Evolutionary conservation across 1,139 yeast species (phyloP).

Genomic region (Geotrichum siamense): DNA sequence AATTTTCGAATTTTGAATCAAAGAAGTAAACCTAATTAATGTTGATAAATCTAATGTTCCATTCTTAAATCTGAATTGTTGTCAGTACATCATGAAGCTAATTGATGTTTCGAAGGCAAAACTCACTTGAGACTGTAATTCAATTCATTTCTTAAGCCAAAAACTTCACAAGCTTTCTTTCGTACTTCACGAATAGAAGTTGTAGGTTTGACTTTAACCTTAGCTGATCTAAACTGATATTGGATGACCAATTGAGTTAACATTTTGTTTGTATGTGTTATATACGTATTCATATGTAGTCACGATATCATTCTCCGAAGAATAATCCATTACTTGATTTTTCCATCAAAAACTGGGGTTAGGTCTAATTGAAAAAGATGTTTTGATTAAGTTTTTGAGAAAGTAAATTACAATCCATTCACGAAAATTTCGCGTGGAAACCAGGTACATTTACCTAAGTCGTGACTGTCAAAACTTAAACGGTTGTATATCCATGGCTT

Average conservation of each 20-base stretch:
- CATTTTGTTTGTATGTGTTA: slow-evolving; percentile 5
- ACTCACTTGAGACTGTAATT: slow-evolving; percentile 26
- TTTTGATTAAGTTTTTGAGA: too few relatives aligned
- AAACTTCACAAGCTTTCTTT: slow-evolving; percentile 24
- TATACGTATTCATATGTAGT: background rate
- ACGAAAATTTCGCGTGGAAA: too few relatives aligned
- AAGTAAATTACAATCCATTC: too few relatives aligned
- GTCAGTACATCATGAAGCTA: background rate
- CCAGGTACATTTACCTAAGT: too few relatives aligned
- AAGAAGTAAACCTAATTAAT: slow-evolving; percentile 27
- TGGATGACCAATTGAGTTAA: slow-evolving; percentile 19
- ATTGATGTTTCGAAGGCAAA: background rate
- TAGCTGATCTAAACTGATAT: slow-evolving; percentile 22
- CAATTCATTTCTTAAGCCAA: slow-evolving; percentile 22
- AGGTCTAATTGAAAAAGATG: too few relatives aligned
- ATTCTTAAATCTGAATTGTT: slow-evolving; percentile 17
- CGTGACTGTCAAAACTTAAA: too few relatives aligned
- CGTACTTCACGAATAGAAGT: slow-evolving; percentile 28
- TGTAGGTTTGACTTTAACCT: slow-evolving; percentile 26
- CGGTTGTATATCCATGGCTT: too few relatives aligned
- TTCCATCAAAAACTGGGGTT: too few relatives aligned
- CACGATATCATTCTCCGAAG: too few relatives aligned
- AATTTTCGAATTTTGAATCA: slow-evolving; percentile 29
- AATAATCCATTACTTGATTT: too few relatives aligned
- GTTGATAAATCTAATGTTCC: slow-evolving; percentile 23